phyloP scores from a whole-genome alignment of 257 asterid species.

The Plantago ovata region DNA sequence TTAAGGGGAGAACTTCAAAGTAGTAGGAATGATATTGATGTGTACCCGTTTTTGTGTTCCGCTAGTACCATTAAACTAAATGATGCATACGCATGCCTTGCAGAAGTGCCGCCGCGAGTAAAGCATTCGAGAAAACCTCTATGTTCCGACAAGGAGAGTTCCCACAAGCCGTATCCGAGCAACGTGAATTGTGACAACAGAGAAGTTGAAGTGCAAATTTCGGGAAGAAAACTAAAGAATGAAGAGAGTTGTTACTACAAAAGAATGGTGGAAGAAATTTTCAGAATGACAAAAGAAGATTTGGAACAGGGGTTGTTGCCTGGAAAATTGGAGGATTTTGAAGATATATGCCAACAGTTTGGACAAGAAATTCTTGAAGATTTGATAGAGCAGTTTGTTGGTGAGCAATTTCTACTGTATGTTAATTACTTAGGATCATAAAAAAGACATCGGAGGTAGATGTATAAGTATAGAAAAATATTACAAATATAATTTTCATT shows the following conservation, averaged over 20 bases:
- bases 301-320: conserved; percentile 32
- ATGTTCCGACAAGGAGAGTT: neutral
- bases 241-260: conserved; percentile 24
- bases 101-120: conserved; percentile 15
- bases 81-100: no score
- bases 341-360: conserved; percentile 35
- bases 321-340: conserved; percentile 30
- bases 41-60: no score
- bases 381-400: conserved; percentile 35
- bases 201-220: conserved; percentile 11
- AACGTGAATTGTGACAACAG: conserved; percentile 9
- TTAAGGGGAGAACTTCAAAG: no score
- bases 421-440: neutral
- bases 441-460: no score
- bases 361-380: conserved; percentile 41
- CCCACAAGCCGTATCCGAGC: neutral
- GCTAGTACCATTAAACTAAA: no score
- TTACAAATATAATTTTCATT: no score
- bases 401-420: conserved; percentile 29
- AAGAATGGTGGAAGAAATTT: conserved; percentile 30
- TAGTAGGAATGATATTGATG: no score
- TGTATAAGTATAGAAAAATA: no score
- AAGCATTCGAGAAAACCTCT: conserved; percentile 9
- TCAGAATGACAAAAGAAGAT: conserved; percentile 32
- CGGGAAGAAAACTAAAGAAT: conserved; percentile 7